phyloP scores from a whole-genome alignment of 1,284 basidiomycete species.

The Dichomitus squalens region DNA sequence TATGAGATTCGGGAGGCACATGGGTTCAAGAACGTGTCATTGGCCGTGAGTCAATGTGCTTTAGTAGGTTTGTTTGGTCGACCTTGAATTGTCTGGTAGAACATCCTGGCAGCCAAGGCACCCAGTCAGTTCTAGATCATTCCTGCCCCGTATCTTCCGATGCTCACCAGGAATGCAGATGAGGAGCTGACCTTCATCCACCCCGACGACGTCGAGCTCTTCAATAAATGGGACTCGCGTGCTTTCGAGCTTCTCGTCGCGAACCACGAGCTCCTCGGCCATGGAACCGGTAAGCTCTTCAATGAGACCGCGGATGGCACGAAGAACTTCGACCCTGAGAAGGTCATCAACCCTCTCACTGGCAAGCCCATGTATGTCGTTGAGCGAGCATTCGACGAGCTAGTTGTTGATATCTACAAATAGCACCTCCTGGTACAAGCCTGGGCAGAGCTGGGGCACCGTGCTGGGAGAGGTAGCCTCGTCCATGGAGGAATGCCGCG shows the following conservation, averaged over 20 bases:
- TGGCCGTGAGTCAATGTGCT: conserved; percentile 51
- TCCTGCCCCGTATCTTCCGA: too few relatives aligned
- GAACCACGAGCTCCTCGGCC: conserved; percentile 82
- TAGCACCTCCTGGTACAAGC: conserved; percentile 81
- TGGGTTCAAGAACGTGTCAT: conserved; percentile 84
- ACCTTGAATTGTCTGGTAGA: conserved; percentile 40
- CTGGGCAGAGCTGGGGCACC: conserved; percentile 78
- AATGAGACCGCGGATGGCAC: conserved; percentile 74
- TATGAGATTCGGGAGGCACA: conserved; percentile 78
- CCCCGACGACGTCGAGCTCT: conserved; percentile 67
- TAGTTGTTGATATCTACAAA: background rate
- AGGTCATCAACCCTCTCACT: conserved; percentile 75
- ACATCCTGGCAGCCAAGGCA: conserved; percentile 83
- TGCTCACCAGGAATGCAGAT: conserved; percentile 41
- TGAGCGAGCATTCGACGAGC: too few relatives aligned
- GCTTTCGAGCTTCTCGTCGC: conserved; percentile 87
- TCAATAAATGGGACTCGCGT: conserved; percentile 74
- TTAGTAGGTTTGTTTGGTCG: background rate
- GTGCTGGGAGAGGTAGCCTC: conserved; percentile 84
- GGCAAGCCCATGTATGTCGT: conserved; percentile 64
- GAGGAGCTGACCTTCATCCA: conserved; percentile 82
- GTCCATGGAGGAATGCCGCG: conserved; percentile 87
- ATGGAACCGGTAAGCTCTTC: conserved; percentile 81
- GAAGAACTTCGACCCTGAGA: conserved; percentile 76
- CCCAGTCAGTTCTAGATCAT: conserved; percentile 68